Percentiles rank a stretch among this genome's conserved stretches.
phyloP scores from a whole-genome alignment of 371 early-diverging fungal species.

The Homolaphlyctis polyrhiza region DNA sequence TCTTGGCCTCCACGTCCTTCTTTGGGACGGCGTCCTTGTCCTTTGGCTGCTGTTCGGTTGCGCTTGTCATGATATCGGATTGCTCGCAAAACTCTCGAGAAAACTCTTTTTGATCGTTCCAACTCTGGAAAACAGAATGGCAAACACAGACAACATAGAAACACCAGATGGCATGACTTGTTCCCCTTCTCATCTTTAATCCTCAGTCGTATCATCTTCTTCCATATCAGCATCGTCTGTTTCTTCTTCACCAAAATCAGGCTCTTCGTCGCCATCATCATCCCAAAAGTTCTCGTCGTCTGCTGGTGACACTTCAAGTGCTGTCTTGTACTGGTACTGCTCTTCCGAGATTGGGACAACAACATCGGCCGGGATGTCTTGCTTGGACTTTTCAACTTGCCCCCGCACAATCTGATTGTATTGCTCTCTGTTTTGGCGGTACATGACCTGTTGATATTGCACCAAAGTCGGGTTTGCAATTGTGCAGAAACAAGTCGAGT shows the following conservation, averaged over 20 bases:
- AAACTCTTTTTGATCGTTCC: too few species aligned
- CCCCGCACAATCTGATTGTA: constrained; percentile 27
- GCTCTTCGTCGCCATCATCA: constrained; percentile 21
- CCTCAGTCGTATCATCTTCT: background rate
- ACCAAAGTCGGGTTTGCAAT: background rate
- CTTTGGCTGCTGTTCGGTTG: background rate
- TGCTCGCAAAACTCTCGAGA: too few species aligned
- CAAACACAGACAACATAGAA: too few species aligned
- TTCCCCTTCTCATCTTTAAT: background rate
- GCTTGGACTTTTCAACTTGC: constrained; percentile 32
- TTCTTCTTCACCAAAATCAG: constrained; percentile 18
- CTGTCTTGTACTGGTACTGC: constrained; percentile 1
- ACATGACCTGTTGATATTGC: constrained; percentile 22
- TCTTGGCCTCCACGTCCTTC: constrained; percentile 1
- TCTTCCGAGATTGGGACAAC: constrained; percentile 20
- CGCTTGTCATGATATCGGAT: too few species aligned
- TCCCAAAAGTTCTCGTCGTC: constrained; percentile 27
- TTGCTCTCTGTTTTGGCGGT: constrained; percentile 20
- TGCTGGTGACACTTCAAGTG: background rate
- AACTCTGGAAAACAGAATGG: background rate
- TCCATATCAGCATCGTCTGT: constrained; percentile 22
- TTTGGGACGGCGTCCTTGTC: background rate
- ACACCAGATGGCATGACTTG: background rate
- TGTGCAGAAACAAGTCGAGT: background rate
- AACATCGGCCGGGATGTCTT: constrained; percentile 18